Base-by-base conservation (phyloP, 495 filamentous ascomycete genomes). In the Lepraria neglecta region DNA sequence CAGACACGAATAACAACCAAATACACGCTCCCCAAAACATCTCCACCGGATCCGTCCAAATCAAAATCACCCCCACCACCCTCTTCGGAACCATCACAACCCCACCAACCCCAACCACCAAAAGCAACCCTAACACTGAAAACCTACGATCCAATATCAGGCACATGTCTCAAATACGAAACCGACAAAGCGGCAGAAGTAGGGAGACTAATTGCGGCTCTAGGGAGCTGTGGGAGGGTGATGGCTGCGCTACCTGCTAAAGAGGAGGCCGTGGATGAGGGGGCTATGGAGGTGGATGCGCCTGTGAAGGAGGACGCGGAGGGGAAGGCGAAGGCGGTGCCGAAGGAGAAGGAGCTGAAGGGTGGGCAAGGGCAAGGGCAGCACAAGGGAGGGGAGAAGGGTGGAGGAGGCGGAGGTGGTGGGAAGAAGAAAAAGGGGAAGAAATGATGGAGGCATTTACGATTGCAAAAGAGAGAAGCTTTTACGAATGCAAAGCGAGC, bases 171-270 rank as follows among this genome's bases (percentile, higher is more conserved):
- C 40, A 95, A 96, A 74, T 98, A 96, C 76, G 81, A 82, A 69
- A 96, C 94, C 19, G 84, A 87, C 72, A 95, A 95, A 68, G 86
- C 85, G n/a, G 89, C 89, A 19, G 92, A 97, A 72, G 92, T 98
- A 4, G 83, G 85, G 3, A 76, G 94, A 40, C 72, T 97, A 70
- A 81, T 97, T 46, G 83, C 84, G 40, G 83, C 82, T 45, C 68
- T 97, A 63, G 89, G 88, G 2, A 77, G 21, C 28, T 67, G 65
- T 57, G 67, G 57, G 19, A 51, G 65, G 11, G 60, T 59, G 1
- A 69, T 69, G 67, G 63, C 65, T 33, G 67, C 58, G 21, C 33
- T 69, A 46, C 67, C 67, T 45, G 45, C 27, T 33, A 53, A 46
- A 30, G 62, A 40, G 19, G 62, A 65, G 50, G 52, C 3, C 11